phyloP scores from a whole-genome alignment of 371 early-diverging fungal genomes.

The Homolaphlyctis polyrhiza region DNA sequence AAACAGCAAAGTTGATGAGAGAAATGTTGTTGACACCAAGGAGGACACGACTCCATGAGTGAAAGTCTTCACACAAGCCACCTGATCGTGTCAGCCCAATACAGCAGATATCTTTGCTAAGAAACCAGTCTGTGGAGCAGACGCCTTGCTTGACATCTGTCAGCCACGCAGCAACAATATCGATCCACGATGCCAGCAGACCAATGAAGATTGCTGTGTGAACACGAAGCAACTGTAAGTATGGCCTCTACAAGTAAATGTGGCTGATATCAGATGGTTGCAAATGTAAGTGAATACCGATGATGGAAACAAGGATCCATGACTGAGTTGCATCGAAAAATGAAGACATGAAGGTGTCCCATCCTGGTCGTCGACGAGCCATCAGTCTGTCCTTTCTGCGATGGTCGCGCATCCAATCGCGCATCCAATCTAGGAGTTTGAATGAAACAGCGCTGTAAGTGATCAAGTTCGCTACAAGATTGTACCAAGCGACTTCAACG shows the following conservation, averaged over 20 bases:
- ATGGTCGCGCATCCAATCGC: slow-evolving; percentile 47
- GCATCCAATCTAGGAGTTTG: background rate
- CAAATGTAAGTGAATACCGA: slow-evolving; percentile 13
- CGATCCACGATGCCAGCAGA: slow-evolving; percentile 27
- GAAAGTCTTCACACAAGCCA: slow-evolving; percentile 25
- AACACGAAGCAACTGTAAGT: background rate
- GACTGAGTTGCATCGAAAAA: slow-evolving; percentile 25
- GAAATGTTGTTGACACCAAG: slow-evolving; percentile 12
- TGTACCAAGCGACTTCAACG: background rate
- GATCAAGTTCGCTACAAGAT: background rate
- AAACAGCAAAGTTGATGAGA: slow-evolving; percentile 31
- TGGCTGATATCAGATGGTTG: background rate
- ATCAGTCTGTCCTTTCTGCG: slow-evolving; percentile 57
- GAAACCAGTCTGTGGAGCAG: slow-evolving; percentile 39
- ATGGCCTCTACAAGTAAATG: background rate
- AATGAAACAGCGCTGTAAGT: background rate
- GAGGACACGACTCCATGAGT: slow-evolving; percentile 27
- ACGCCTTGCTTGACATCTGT: slow-evolving; percentile 36
- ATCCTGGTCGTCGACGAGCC: background rate
- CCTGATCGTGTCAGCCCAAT: slow-evolving; percentile 16
- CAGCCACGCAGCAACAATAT: slow-evolving; percentile 40
- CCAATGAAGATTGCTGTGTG: slow-evolving; percentile 24
- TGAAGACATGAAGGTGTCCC: slow-evolving; percentile 2
- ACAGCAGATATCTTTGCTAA: slow-evolving; percentile 40
- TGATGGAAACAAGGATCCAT: slow-evolving; percentile 29